Base-by-base conservation (phyloP, 805 yeast genomes). In the Zygoascus bituminiphila region DNA sequence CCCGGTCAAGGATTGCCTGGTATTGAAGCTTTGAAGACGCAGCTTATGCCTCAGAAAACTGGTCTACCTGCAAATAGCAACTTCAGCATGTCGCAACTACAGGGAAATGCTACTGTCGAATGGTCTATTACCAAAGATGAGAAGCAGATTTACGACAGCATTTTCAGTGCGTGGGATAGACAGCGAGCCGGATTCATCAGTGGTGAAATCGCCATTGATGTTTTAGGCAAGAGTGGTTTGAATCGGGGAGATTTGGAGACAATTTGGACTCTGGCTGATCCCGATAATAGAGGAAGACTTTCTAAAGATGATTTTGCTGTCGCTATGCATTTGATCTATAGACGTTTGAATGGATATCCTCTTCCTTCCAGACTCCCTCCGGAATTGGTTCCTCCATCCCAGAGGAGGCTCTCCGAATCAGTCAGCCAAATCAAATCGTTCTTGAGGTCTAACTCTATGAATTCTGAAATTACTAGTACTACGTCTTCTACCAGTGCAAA, bases 321-420 rank as follows among this genome's bases (percentile, higher is more conserved):
- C 31, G 97, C 98, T 26, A 93, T 91, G 98, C 97, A 94, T 72
- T 73, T 91, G 51, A 91, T 91, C 40, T 91, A 93, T 68, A 78
- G 96, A 64, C 77, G 91, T 53, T 70, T 91, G 62, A 89, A 88
- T 61, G 97, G 97, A 2, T 79, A 78, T 54, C 87, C 84, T n/a
- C 68, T 93, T 45, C 98, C 98, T 21, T 62, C 73, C 43, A 71
- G 80, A 47, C 74, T 91, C 46, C 98, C 98, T 2, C 88, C 94
- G 2, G 95, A 88, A 61, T 75, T 91, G 54, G 70, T 88, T 25
- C 98, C 98, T 6, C 94, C 95, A 2, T 84, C 95, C 6, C 76
- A 84, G 35, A 79, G 81, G 58, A 74, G 84, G 51, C 68, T 93
- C 51, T 82, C 84, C 54, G 87, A 82, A 55, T 76, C 84, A 14